A percentile compares a stretch with the other conserved stretches of the same genome.
These are phyloP conservation scores for Ophiostoma ips DNA, from an alignment of 2,329 filamentous ascomycete species.

Conservation along the genomic window DNA sequence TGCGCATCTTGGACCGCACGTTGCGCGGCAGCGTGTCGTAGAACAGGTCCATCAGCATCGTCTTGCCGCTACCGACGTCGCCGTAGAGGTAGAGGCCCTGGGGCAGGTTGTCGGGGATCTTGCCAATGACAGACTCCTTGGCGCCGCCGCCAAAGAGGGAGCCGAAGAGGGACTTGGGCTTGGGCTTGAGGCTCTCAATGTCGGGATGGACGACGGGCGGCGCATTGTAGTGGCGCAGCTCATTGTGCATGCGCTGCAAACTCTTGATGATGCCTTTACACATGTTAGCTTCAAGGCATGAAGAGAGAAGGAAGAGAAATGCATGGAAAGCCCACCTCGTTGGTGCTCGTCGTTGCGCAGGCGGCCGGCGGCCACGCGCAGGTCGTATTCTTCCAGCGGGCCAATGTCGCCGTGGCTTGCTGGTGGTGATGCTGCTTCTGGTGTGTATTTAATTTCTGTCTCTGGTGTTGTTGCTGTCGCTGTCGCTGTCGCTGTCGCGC, in stretches of 20 bases:
- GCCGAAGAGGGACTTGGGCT: conserved; percentile 41
- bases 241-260: conserved; percentile 78
- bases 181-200: conserved; percentile 45
- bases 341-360: conserved; percentile 85
- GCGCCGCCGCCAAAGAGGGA: conserved; percentile 38
- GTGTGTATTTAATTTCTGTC: no score
- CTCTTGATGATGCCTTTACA: conserved; percentile 66
- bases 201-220: conserved; percentile 64
- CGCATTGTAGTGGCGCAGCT: conserved; percentile 59
- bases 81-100: conserved; percentile 90
- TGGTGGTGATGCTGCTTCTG: background rate
- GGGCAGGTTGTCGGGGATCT: conserved; percentile 61
- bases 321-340: conserved; percentile 34
- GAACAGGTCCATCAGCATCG: conserved; percentile 98
- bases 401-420: conserved; percentile 30
- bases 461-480: background rate
- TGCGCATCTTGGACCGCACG: conserved; percentile 72
- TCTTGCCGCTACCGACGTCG: conserved; percentile 95
- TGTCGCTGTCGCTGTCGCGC: conserved; percentile 11
- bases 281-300: background rate
- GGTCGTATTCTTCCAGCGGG: conserved; percentile 79
- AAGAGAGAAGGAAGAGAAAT: background rate
- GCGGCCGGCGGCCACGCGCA: conserved; percentile 57
- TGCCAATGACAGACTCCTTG: conserved; percentile 24
- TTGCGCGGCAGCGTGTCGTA: conserved; percentile 78